Evolutionary conservation across 176 grass and related monocot species (phyloP), one percentile per base, ranked within the genome.

Genomic region (Phoenix roebelenii): DNA sequence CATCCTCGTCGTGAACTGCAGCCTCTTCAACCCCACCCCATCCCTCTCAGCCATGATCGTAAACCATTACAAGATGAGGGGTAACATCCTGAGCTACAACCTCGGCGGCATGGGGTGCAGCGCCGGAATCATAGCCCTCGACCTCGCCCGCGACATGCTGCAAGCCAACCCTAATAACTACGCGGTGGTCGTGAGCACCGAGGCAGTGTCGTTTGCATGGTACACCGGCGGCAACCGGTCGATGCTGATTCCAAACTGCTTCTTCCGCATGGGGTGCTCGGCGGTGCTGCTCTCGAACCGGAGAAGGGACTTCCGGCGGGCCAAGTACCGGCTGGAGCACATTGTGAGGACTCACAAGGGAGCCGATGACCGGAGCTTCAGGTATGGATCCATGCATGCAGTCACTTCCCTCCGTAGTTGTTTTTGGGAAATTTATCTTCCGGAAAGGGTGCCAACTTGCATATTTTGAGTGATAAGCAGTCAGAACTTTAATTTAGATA

Each of bases 11-110:
- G 92, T 97, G 7, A 97, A 97, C 84, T 97, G 92, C 78, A 91
- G 87, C 76, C 92, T 97, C 66, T 97, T 97, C 87, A 97, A 97
- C 73, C 92, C 92, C 4, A 97, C 92, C 0, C 92, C 92, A 1
- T 97, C 92, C 0, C 81, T 97, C 5, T 97, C 92, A 0, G 92
- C 92, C 51, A 97, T 97, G 92, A 97, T 97, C 78, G 84, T 97
- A 4, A 97, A 97, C 77, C 92, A 97, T 81, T 97, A 91, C 87
- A 91, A 97, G 74, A 97, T 97, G 92, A 70, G 87, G 18, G 87
- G 92, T 0, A 97, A 97, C 77, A 91, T 97, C 54, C 82, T 97
- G 64, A 97, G 92, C 88, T 97, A 97, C 81, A 97, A 97, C 85
- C 82, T 97, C 7, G 92, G 92, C 1, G 92, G 92, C 64, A 97